These are phyloP conservation scores for Thymus mandschuricus DNA, from an alignment of 257 asterid genomes.

Conservation along the genomic window DNA sequence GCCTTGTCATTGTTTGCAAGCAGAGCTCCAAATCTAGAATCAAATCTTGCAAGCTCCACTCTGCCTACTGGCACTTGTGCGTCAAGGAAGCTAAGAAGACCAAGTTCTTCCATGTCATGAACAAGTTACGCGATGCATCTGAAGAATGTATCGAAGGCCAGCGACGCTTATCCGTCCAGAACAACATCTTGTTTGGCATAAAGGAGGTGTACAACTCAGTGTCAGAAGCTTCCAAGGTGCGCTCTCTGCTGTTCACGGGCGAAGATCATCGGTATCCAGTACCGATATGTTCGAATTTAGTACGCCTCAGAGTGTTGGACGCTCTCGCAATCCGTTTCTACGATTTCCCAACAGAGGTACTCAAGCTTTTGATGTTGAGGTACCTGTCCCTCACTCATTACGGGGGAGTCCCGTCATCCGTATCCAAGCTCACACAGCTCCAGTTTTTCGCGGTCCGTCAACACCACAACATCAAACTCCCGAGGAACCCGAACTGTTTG, in stretches of 20 bases:
- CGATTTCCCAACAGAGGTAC: background rate
- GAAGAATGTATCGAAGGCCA: background rate
- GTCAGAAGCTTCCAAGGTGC: background rate
- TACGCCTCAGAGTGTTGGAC: background rate
- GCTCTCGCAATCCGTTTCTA: conserved; percentile 2
- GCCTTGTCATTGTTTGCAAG: background rate
- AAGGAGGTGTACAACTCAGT: background rate
- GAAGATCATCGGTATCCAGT: background rate
- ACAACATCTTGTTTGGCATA: background rate
- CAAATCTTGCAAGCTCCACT: background rate
- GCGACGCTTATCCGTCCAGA: background rate
- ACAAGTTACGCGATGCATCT: background rate
- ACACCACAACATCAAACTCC: background rate
- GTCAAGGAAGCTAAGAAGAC: background rate
- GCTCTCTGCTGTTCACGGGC: background rate
- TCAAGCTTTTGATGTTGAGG: background rate
- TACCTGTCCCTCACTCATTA: background rate
- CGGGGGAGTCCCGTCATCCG: background rate
- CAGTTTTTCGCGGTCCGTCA: background rate
- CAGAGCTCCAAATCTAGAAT: background rate
- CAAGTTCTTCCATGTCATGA: background rate
- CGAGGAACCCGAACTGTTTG: background rate
- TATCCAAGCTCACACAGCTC: background rate
- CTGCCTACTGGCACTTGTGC: background rate
- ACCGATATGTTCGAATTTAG: background rate